Evolutionary conservation across 495 filamentous ascomycete species (phyloP).

Genomic region (Ascodesmis nigricans): DNA sequence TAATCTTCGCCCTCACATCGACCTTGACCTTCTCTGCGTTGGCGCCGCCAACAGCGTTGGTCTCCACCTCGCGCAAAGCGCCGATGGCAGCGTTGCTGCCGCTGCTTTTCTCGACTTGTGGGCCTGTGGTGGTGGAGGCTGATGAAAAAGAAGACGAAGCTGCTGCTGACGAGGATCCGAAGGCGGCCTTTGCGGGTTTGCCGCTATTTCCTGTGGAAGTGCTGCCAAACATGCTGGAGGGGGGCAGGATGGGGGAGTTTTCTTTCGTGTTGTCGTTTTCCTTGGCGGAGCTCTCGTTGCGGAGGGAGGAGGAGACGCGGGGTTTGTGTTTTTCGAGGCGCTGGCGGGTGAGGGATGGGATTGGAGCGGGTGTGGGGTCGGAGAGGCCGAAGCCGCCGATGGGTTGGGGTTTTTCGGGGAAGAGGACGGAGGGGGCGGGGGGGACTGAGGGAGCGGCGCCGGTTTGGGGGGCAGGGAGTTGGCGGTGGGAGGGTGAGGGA

Average conservation of each 20-base stretch:
- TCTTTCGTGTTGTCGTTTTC: slow-evolving; percentile 18
- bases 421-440: slow-evolving; percentile 10
- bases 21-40: slow-evolving; percentile 17
- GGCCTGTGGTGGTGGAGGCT: too few relatives aligned
- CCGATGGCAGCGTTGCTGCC: slow-evolving; percentile 5
- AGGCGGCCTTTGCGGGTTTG: slow-evolving; percentile 7
- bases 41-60: slow-evolving; percentile 7
- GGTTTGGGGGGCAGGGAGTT: slow-evolving; percentile 15
- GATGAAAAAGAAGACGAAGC: too few relatives aligned
- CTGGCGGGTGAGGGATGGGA: slow-evolving; percentile 8
- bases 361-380: slow-evolving; percentile 6
- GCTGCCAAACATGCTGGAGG: too few relatives aligned
- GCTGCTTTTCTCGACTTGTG: slow-evolving; percentile 7
- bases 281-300: slow-evolving; percentile 15
- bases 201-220: slow-evolving; percentile 5
- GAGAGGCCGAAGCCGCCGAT: slow-evolving; percentile 12
- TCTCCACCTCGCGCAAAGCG: slow-evolving; percentile 15
- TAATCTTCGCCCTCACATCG: slow-evolving; percentile 16
- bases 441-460: slow-evolving; percentile 8
- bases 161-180: background rate
- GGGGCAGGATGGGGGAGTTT: background rate
- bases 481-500: slow-evolving; percentile 19
- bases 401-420: slow-evolving; percentile 12
- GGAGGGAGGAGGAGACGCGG: slow-evolving; percentile 12
- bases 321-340: slow-evolving; percentile 20